A percentile compares a stretch with the other conserved stretches of the same genome.
These are phyloP conservation scores for Alternaria burnsii DNA, from an alignment of 2,329 filamentous ascomycete species.

Conservation along the genomic window DNA sequence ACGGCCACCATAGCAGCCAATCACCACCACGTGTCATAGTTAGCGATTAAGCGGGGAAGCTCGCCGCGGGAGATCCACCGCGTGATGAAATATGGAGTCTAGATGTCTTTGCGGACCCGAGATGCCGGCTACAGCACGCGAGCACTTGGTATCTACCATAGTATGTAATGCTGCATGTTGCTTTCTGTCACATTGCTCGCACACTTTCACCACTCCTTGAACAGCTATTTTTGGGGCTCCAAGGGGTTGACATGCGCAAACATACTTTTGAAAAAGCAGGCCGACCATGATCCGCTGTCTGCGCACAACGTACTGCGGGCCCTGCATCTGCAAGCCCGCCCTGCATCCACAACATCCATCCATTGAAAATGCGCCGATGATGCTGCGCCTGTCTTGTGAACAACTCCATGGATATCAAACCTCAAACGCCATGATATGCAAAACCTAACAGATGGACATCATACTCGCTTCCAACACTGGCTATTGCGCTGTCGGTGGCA, in stretches of 20 bases:
- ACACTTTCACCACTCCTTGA: not conserved
- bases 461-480: not conserved
- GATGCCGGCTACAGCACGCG: slow-evolving; percentile 12
- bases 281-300: not conserved
- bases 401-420: slow-evolving; percentile 14
- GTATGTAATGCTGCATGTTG: not conserved
- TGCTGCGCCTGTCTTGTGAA: slow-evolving; percentile 5
- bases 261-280: slow-evolving; percentile 3
- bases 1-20: slow-evolving; percentile 15
- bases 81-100: slow-evolving; percentile 8
- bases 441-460: slow-evolving; percentile 1
- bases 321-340: not conserved
- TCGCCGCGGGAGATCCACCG: slow-evolving; percentile 13
- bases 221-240: not conserved
- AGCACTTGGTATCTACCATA: not conserved
- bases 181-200: not conserved
- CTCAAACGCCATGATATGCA: slow-evolving; percentile 20
- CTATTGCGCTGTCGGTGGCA: slow-evolving; percentile 32
- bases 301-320: not conserved
- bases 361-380: slow-evolving; percentile 5
- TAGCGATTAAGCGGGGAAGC: slow-evolving; percentile 12
- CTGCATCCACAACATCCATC: slow-evolving; percentile 3
- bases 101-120: slow-evolving; percentile 2
- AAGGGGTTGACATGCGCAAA: not conserved
- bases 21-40: slow-evolving; percentile 21